Evolutionary conservation across 495 filamentous ascomycete species (phyloP), one percentile per base, ranked within the genome.

Genomic region (Sordaria brevicollis): DNA sequence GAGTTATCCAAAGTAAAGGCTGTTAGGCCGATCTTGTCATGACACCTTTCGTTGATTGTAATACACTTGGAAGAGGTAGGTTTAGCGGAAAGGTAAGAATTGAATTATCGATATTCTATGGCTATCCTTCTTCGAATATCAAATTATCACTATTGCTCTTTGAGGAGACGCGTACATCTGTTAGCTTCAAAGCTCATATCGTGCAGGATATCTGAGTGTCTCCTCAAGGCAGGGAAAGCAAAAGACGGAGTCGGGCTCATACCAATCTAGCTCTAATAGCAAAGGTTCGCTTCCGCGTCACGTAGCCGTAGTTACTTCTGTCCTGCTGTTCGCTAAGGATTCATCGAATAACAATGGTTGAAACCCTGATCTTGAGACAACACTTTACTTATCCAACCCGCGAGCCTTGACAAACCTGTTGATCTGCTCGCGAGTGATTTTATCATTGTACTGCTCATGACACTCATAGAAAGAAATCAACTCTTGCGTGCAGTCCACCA

Each of bases 401-500:
- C 91, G 85, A 34, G 87, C 89, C 80, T 95, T 96, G 67, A 97
- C 87, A 81, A 94, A 93, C 49, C 92, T 85, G 29, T 86, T 89
- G 73, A 99, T 89, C 70, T 91, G 84, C 73, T 88, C 86, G 39
- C 80, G 76, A 31, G 82, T 82, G 10, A 78, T 75, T 79, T 95
- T 94, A 75, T 98, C 94, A 72, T 89, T 92, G 75, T 94, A 97
- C 74, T 88, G 85, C 77, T 99, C 95, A 84, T 93, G 93, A 36
- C 92, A 86, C 78, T 97, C 93, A 80, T 98, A 99, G 71, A 99
- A 86, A 4, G 93, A 96, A 49, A 99, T 93, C 67, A 98, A 86
- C 82, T 98, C 96, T 80, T 99, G 95, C 0, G 92, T 93, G 79
- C 91, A 94, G 75, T 98, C 94, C 57, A 97, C 90, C 76, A 97